A percentile compares a stretch with the other conserved stretches of the same genome.
phyloP scores from a whole-genome alignment of 1,139 yeast genomes.

The Geotrichum phurueaensis region DNA sequence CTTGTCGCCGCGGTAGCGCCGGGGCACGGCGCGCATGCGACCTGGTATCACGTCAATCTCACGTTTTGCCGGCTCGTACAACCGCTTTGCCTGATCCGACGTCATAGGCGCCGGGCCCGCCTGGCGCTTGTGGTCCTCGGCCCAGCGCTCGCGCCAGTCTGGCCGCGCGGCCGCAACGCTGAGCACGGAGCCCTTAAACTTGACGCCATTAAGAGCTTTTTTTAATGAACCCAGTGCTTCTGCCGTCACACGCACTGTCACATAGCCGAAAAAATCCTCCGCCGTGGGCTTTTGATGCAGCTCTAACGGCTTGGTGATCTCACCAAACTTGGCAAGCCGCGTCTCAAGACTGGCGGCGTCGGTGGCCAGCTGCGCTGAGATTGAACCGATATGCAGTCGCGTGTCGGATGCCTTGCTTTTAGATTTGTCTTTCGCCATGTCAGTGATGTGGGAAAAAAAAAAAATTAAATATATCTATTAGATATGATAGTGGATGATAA shows the following conservation, averaged over 20 bases:
- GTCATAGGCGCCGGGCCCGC: slow-evolving; percentile 28
- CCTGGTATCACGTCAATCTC: slow-evolving; percentile 56
- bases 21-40: slow-evolving; percentile 49
- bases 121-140: slow-evolving; percentile 32
- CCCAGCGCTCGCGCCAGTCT: slow-evolving; percentile 43
- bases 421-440: not conserved
- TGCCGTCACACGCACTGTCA: slow-evolving; percentile 51
- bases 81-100: slow-evolving; percentile 41
- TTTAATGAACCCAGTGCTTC: slow-evolving; percentile 46
- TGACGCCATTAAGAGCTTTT: slow-evolving; percentile 57
- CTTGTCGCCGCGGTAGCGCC: slow-evolving; percentile 40
- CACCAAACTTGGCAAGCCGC: slow-evolving; percentile 50
- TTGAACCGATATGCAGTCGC: slow-evolving; percentile 64
- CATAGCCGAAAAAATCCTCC: slow-evolving; percentile 60
- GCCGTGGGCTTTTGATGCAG: slow-evolving; percentile 44
- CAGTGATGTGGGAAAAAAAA: not conserved
- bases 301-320: slow-evolving; percentile 41
- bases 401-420: slow-evolving; percentile 17
- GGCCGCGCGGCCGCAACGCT: slow-evolving; percentile 47
- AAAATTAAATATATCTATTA: not conserved
- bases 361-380: slow-evolving; percentile 49
- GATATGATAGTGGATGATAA: not conserved
- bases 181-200: slow-evolving; percentile 67
- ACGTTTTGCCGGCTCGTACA: slow-evolving; percentile 38
- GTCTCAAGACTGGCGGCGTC: slow-evolving; percentile 41